A percentile compares a stretch with the other conserved stretches of the same genome.
phyloP scores from a whole-genome alignment of 2,329 filamentous ascomycete species.

The Rhinocladiella similis region DNA sequence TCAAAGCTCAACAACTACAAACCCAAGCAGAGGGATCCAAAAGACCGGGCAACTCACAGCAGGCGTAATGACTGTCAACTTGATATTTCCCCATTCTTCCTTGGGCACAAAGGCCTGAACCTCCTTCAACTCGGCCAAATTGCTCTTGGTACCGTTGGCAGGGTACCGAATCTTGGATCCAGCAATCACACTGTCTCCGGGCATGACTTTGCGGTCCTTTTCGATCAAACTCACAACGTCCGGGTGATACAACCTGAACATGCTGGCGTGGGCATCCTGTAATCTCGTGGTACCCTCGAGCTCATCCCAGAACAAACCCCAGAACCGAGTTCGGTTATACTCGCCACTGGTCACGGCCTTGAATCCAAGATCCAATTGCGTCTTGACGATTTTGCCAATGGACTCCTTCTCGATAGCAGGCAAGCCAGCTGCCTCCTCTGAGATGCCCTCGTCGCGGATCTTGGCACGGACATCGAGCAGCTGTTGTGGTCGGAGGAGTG shows the following conservation, averaged over 20 bases:
- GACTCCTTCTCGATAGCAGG: conserved; percentile 63
- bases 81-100: conserved; percentile 64
- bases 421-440: conserved; percentile 51
- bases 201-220: conserved; percentile 50
- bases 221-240: conserved; percentile 65
- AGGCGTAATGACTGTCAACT: conserved; percentile 67
- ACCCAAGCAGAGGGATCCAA: no score
- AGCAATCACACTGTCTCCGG: conserved; percentile 58
- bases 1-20: no score
- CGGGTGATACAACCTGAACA: conserved; percentile 60
- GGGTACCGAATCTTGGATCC: conserved; percentile 54
- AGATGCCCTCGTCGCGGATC: conserved; percentile 32
- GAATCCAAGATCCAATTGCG: conserved; percentile 64
- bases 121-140: conserved; percentile 59
- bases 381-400: conserved; percentile 64
- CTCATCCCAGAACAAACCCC: conserved; percentile 57
- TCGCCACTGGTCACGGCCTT: conserved; percentile 62
- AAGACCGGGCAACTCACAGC: no score
- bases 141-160: conserved; percentile 57
- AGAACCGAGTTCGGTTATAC: conserved; percentile 47
- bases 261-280: conserved; percentile 46
- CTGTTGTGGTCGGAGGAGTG: conserved; percentile 64
- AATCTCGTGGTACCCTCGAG: conserved; percentile 58
- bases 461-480: conserved; percentile 61
- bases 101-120: conserved; percentile 60